phyloP scores from a whole-genome alignment of 2,329 filamentous ascomycete genomes.

The Aspergillus brunneoviolaceus region DNA sequence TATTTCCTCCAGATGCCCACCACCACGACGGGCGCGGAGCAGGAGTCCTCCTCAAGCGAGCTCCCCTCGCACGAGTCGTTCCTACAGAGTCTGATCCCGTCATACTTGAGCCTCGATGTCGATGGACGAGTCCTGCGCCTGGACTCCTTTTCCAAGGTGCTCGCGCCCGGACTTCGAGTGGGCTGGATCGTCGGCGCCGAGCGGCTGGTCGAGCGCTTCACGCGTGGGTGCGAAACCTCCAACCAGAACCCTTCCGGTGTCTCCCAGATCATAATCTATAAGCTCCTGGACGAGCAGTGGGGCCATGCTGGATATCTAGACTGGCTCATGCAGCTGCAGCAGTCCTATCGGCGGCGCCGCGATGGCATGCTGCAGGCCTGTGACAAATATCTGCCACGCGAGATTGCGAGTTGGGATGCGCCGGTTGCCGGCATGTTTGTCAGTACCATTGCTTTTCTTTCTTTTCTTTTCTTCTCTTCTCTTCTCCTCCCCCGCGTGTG shows the following conservation, averaged over 20 bases:
- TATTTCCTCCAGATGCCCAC: conserved; percentile 90
- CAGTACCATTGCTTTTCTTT: too few relatives aligned
- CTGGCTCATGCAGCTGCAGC: conserved; percentile 75
- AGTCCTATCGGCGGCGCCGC: conserved; percentile 71
- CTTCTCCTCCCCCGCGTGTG: too few relatives aligned
- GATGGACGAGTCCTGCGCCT: conserved; percentile 81
- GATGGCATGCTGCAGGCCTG: conserved; percentile 73
- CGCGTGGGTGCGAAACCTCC: conserved; percentile 72
- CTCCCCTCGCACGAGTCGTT: too few relatives aligned
- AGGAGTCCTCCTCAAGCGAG: too few relatives aligned
- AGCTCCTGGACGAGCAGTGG: conserved; percentile 83
- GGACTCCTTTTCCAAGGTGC: conserved; percentile 83
- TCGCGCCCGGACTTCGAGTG: conserved; percentile 71
- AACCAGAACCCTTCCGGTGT: conserved; percentile 77
- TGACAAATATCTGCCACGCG: conserved; percentile 67
- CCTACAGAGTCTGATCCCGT: too few relatives aligned
- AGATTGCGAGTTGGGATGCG: conserved; percentile 71
- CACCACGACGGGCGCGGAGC: too few relatives aligned
- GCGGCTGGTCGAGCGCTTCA: conserved; percentile 74
- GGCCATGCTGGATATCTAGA: conserved; percentile 78
- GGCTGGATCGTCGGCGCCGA: conserved; percentile 83
- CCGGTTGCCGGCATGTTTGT: conserved; percentile 63
- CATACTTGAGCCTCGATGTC: conserved; percentile 69
- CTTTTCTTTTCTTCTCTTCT: too few relatives aligned
- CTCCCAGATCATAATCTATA: conserved; percentile 74